These are phyloP conservation scores for Epicoccum nigrum DNA, from an alignment of 2,329 filamentous ascomycete genomes.

Conservation along the genomic window DNA sequence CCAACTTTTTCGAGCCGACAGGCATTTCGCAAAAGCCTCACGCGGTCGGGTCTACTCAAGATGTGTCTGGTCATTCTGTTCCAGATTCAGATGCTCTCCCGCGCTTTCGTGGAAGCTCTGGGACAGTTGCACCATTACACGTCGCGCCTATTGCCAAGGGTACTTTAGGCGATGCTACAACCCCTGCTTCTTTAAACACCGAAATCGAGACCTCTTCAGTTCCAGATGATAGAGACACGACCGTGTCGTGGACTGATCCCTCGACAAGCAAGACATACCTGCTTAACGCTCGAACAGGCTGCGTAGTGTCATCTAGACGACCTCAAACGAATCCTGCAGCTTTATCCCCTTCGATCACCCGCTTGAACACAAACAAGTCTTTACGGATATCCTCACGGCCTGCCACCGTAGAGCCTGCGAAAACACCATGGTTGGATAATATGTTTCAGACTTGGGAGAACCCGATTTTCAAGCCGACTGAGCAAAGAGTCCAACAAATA, in stretches of 20 bases:
- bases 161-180: not conserved
- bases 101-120: not conserved
- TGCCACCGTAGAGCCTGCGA: constrained; percentile 10
- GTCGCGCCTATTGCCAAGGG: not conserved
- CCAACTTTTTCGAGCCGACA: constrained; percentile 37
- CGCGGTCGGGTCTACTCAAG: not conserved
- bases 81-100: not conserved
- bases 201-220: not conserved
- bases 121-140: not conserved
- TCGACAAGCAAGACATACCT: constrained; percentile 58
- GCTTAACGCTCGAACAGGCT: constrained; percentile 64
- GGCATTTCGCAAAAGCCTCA: not conserved
- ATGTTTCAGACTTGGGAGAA: constrained; percentile 74
- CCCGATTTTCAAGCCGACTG: constrained; percentile 68
- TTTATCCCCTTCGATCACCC: constrained; percentile 3
- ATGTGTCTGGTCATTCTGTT: not conserved
- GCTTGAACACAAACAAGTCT: constrained; percentile 34
- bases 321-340: constrained; percentile 13
- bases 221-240: constrained; percentile 35
- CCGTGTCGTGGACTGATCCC: constrained; percentile 67
- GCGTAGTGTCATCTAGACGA: constrained; percentile 35
- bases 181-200: not conserved
- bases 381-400: constrained; percentile 40
- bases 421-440: constrained; percentile 62
- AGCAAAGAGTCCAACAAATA: constrained; percentile 52